A percentile compares a stretch with the other conserved stretches of the same genome.
phyloP scores from a whole-genome alignment of 148 eudicot species.

The Spergularia bocconei region DNA sequence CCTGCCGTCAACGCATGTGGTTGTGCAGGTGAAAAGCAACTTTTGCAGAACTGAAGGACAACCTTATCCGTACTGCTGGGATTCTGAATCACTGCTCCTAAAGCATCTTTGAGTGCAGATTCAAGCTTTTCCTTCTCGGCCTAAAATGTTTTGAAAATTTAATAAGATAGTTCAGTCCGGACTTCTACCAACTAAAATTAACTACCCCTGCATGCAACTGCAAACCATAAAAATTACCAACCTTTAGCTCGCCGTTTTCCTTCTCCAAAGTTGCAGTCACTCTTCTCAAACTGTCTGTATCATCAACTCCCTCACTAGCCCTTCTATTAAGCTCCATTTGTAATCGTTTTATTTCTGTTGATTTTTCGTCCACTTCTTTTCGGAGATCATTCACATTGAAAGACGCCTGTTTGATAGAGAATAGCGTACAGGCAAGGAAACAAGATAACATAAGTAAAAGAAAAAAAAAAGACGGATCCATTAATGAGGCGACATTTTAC shows the following conservation, averaged over 20 bases:
- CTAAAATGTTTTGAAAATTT: conserved; percentile 30
- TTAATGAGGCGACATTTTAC: background rate
- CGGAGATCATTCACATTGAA: conserved; percentile 45
- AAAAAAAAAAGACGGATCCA: background rate
- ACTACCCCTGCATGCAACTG: background rate
- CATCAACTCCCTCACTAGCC: conserved; percentile 40
- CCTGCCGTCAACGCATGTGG: background rate
- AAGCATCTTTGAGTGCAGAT: conserved; percentile 41
- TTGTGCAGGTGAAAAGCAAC: background rate
- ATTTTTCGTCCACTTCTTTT: conserved; percentile 60
- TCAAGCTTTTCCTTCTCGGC: conserved; percentile 52
- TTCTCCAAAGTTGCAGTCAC: conserved; percentile 54
- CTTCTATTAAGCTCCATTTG: conserved; percentile 61
- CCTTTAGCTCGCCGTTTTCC: conserved; percentile 72
- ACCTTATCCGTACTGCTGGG: conserved; percentile 42
- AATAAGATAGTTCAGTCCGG: conserved; percentile 14
- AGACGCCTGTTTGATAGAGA: conserved; percentile 41
- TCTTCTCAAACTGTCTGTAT: conserved; percentile 47
- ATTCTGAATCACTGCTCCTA: conserved; percentile 22
- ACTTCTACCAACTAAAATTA: background rate
- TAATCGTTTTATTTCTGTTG: conserved; percentile 52
- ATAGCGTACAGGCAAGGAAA: background rate
- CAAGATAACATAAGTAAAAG: conserved; percentile 6
- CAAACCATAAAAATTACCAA: conserved; percentile 23
- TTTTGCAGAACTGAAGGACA: background rate